Percentiles rank a stretch among this genome's conserved stretches.
Conservation (phyloP, 805 yeast species). For the Cyberlindnera meyerae region DNA sequence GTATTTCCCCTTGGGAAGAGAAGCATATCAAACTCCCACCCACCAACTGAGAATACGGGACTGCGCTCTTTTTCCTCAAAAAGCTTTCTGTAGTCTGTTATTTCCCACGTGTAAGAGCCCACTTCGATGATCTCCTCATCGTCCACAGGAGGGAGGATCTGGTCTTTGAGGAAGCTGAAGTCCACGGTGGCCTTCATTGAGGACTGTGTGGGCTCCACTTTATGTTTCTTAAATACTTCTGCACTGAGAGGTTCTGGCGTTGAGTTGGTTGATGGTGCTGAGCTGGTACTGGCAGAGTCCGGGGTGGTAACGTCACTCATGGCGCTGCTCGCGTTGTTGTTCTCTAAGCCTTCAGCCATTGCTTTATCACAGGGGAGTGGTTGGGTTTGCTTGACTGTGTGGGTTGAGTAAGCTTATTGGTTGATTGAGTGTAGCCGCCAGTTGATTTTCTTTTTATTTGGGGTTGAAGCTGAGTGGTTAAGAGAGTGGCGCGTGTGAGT, state of each 20-base stretch:
- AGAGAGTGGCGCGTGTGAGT: too few relatives aligned
- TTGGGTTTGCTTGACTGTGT: too few relatives aligned
- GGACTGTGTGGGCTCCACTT: conserved; percentile 3
- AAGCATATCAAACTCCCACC: conserved; percentile 61
- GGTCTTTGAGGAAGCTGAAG: conserved; percentile 16
- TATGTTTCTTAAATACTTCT: conserved; percentile 7
- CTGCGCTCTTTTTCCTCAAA: conserved; percentile 30
- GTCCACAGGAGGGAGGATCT: conserved; percentile 21
- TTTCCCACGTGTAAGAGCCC: conserved; percentile 37
- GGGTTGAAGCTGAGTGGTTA: too few relatives aligned
- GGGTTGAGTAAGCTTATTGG: too few relatives aligned
- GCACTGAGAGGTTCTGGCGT: conserved; percentile 2
- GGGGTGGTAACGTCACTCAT: conserved; percentile 7
- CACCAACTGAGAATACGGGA: conserved; percentile 52
- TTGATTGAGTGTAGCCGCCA: too few relatives aligned
- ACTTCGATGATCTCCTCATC: conserved; percentile 30
- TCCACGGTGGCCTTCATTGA: conserved; percentile 9
- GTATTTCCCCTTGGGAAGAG: conserved; percentile 76
- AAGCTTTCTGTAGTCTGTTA: conserved; percentile 27
- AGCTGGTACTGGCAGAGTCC: too few relatives aligned
- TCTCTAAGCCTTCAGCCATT: too few relatives aligned
- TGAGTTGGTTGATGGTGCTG: too few relatives aligned
- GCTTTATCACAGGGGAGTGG: too few relatives aligned
- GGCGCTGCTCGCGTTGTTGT: conserved; percentile 1
- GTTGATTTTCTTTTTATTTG: too few relatives aligned